phyloP scores from a whole-genome alignment of 148 eudicot genomes.

The Vaccinium vitisidaea region DNA sequence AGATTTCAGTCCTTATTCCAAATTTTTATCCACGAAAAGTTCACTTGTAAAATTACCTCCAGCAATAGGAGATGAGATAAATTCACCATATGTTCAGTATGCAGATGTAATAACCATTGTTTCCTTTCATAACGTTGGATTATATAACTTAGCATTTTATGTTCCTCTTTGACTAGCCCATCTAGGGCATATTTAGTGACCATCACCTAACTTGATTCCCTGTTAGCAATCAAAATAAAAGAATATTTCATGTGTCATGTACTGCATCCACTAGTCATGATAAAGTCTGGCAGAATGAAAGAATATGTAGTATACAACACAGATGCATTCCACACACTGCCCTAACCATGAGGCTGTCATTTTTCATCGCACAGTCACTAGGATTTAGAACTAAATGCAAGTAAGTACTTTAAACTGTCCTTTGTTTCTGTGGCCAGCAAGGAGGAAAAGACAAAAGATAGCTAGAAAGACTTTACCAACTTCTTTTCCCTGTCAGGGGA shows the following conservation, averaged over 20 bases:
- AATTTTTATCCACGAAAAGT: not conserved
- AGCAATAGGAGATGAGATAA: conserved; percentile 8
- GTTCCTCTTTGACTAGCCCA: not conserved
- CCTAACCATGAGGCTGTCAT: not conserved
- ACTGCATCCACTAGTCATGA: not conserved
- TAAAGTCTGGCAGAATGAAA: not conserved
- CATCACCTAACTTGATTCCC: not conserved
- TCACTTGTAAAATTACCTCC: not conserved
- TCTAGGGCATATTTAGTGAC: not conserved
- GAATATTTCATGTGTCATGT: not conserved
- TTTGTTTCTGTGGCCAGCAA: conserved; percentile 1
- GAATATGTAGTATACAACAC: not conserved
- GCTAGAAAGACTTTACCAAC: not conserved
- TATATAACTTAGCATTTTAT: not conserved
- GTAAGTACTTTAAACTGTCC: not conserved
- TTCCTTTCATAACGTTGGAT: not conserved
- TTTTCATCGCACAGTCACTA: not conserved
- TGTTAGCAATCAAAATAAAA: conserved; percentile 5
- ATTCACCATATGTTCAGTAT: not conserved
- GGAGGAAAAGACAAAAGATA: not conserved
- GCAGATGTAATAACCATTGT: not conserved
- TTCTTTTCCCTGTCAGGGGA: not conserved
- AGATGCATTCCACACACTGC: not conserved
- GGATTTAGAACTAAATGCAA: not conserved
- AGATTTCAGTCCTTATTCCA: not conserved